Evolutionary conservation across 2,329 filamentous ascomycete species (phyloP).

Genomic region (Pseudophaeomoniella oleicola): DNA sequence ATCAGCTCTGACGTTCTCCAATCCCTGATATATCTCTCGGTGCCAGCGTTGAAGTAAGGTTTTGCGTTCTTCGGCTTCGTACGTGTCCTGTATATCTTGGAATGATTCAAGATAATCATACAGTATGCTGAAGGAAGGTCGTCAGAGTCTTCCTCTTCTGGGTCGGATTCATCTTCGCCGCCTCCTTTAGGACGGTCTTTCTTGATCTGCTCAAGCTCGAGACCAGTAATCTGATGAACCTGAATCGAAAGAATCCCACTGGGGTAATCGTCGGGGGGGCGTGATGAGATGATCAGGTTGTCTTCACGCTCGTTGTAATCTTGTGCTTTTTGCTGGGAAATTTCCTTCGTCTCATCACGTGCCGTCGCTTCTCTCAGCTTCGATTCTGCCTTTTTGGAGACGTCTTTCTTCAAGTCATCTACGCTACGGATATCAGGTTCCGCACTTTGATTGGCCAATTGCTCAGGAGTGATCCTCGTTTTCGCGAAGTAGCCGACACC

Average conservation of each 20-base stretch:
- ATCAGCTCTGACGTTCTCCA: constrained; percentile 55
- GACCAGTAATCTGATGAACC: constrained; percentile 57
- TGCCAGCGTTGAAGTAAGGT: constrained; percentile 66
- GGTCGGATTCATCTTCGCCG: constrained; percentile 35
- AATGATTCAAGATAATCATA: constrained; percentile 59
- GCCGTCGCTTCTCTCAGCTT: constrained; percentile 52
- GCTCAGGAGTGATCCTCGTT: constrained; percentile 44
- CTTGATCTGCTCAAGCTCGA: constrained; percentile 46
- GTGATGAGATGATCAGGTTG: constrained; percentile 52
- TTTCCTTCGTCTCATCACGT: constrained; percentile 43
- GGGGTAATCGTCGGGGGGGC: constrained; percentile 45
- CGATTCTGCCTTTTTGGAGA: constrained; percentile 37
- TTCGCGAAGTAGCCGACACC: constrained; percentile 59
- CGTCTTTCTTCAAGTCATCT: constrained; percentile 44
- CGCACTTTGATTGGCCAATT: constrained; percentile 47
- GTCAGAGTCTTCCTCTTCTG: constrained; percentile 46
- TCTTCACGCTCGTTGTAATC: constrained; percentile 49
- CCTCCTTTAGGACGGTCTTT: constrained; percentile 22
- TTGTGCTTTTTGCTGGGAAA: constrained; percentile 53
- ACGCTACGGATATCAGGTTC: constrained; percentile 42
- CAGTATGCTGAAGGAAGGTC: constrained; percentile 57
- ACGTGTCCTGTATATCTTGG: constrained; percentile 53
- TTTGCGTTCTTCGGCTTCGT: constrained; percentile 68
- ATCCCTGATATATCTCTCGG: constrained; percentile 56
- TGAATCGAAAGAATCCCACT: constrained; percentile 57